Base-by-base conservation (phyloP, 495 filamentous ascomycete genomes). In the Penicillium dipodomyicola region DNA sequence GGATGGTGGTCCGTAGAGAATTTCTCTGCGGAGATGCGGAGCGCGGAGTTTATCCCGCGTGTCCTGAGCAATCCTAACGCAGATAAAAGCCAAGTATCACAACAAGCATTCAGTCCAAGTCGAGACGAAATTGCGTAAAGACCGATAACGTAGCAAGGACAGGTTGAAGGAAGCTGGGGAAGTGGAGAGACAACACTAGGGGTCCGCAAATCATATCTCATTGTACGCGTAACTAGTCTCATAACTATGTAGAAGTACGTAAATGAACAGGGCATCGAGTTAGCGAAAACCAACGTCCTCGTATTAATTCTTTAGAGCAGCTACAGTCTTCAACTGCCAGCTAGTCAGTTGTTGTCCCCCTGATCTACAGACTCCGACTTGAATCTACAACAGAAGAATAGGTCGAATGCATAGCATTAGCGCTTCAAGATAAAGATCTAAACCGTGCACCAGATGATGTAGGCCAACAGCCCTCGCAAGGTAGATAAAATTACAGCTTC, bases 401-500 rank as follows among this genome's bases (percentile, higher is more conserved):
- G 43, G 41, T 54, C 39, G 32, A 40, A 60, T 60, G 56, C 50
- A 57, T 60, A 55, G 49, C 50, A 61, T 58, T 63, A 54, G 52
- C 52, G 43, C 62, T 57, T 41, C 45, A 45, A 58, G 44, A 48
- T 40, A 52, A 27, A 52, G 52, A 56, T 63, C 65, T 57, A 61
- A 57, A 39, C 56, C 48, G n/a, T 48, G 42, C 47, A 47, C 57
- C 58, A 52, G 22, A 59, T 43, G 33, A 52, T 42, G 27, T 35
- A 50, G 45, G 40, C 33, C 22, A 54, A 17, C 27, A 43, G 33
- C 54, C 60, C 54, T 52, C 33, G 37, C 50, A 54, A 54, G 43
- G 43, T 54, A 65, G 55, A 65, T 65, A 65, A 61, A 60, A 68
- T 77, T 87, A 98, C 75, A 98, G 77, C 79, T 97, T 97, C 81